phyloP scores from a whole-genome alignment of 208 protist genomes.

The Leishmania aethiopica region DNA sequence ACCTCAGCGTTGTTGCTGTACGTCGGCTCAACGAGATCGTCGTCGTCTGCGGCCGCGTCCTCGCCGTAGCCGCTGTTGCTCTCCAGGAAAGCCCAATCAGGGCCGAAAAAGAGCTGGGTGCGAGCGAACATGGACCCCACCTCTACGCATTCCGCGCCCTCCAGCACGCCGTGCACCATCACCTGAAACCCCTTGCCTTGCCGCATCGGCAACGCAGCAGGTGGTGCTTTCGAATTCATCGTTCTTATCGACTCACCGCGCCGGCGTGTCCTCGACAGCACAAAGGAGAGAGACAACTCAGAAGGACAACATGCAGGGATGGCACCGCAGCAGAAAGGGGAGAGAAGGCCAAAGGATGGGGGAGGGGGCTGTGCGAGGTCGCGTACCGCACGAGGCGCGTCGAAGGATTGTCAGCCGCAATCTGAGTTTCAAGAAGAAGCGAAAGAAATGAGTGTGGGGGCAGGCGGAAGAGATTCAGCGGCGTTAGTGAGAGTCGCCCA shows the following conservation, averaged over 20 bases:
- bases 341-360: background rate
- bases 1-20: constrained; percentile 79
- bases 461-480: too few relatives aligned
- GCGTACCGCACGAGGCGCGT: background rate
- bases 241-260: background rate
- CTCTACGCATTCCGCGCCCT: constrained; percentile 79
- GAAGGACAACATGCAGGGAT: background rate
- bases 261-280: background rate
- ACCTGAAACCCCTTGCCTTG: constrained; percentile 66
- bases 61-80: constrained; percentile 14
- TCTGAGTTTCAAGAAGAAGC: background rate
- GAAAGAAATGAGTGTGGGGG: background rate
- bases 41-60: constrained; percentile 11
- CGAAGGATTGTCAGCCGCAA: background rate
- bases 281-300: background rate
- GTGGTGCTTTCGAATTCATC: background rate
- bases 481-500: background rate
- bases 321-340: background rate
- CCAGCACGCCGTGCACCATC: constrained; percentile 77
- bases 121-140: constrained; percentile 65
- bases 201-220: background rate
- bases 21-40: constrained; percentile 48
- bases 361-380: background rate
- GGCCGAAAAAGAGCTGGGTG: constrained; percentile 84
- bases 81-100: constrained; percentile 73